These are phyloP conservation scores for Lactifluus volemus DNA, from an alignment of 768 basidiomycete species.

Conservation along the genomic window DNA sequence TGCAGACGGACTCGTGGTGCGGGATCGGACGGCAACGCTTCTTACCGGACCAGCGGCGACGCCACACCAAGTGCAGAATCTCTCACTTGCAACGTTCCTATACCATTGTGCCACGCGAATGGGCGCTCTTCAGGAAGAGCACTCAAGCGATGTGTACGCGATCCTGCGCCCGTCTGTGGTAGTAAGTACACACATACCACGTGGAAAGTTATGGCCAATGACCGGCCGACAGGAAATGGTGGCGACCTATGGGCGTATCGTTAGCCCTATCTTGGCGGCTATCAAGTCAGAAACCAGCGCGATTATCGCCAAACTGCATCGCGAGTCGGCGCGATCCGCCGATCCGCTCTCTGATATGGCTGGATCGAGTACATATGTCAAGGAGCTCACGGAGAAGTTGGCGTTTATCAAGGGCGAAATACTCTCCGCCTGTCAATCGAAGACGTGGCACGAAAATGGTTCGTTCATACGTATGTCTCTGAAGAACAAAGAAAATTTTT, in stretches of 20 bases:
- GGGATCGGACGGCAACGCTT: conserved; percentile 70
- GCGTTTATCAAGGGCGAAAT: conserved; percentile 73
- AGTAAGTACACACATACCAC: conserved; percentile 33
- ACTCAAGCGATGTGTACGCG: conserved; percentile 48
- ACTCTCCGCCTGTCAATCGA: conserved; percentile 63
- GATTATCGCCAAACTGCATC: conserved; percentile 77
- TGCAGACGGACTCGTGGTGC: conserved; percentile 58
- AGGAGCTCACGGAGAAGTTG: conserved; percentile 84
- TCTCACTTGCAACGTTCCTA: conserved; percentile 66
- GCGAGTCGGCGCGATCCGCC: conserved; percentile 62
- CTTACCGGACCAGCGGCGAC: conserved; percentile 73
- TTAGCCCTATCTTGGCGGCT: conserved; percentile 53
- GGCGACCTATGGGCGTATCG: conserved; percentile 43
- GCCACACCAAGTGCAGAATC: conserved; percentile 70
- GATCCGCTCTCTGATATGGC: conserved; percentile 49
- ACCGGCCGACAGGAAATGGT: conserved; percentile 37
- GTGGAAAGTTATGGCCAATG: not conserved
- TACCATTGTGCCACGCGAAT: conserved; percentile 71
- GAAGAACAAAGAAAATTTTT: not conserved
- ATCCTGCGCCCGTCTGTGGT: conserved; percentile 48
- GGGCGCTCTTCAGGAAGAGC: conserved; percentile 56
- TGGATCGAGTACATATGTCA: conserved; percentile 80
- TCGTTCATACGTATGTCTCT: conserved; percentile 17
- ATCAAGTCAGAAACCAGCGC: conserved; percentile 75
- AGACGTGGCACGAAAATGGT: conserved; percentile 72